phyloP scores from a whole-genome alignment of 225 moss, liverwort and hornwort species.

The Pseudoscleropodium purum region DNA sequence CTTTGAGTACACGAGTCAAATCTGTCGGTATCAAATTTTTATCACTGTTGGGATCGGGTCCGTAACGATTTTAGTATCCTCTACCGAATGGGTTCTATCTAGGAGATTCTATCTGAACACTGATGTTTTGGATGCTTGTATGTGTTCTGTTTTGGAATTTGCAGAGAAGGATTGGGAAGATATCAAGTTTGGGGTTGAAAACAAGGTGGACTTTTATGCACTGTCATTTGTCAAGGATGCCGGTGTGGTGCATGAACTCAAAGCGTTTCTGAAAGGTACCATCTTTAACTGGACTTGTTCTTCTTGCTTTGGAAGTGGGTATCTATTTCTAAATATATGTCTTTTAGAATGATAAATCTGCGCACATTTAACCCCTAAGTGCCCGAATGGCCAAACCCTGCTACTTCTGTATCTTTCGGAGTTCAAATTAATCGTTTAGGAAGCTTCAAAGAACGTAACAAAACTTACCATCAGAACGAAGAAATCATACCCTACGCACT shows the following conservation, averaged over 20 bases:
- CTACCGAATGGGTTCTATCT: background rate
- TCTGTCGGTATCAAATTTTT: background rate
- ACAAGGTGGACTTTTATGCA: slow-evolving; percentile 93
- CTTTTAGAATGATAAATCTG: background rate
- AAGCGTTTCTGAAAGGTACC: slow-evolving; percentile 69
- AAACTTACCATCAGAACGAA: background rate
- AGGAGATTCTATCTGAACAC: background rate
- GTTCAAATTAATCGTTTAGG: background rate
- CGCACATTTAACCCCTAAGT: background rate
- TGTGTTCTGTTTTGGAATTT: background rate
- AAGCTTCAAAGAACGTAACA: background rate
- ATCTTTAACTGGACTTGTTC: background rate
- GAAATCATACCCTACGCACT: background rate
- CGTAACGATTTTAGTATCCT: background rate
- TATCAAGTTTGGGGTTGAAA: slow-evolving; percentile 96
- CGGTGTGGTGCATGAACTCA: slow-evolving; percentile 91
- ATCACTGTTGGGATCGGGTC: background rate
- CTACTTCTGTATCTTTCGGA: background rate
- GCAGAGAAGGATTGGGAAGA: slow-evolving; percentile 99
- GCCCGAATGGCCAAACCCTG: background rate
- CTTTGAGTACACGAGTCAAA: background rate
- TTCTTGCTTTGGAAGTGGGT: background rate
- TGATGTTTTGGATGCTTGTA: background rate
- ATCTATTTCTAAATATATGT: background rate
- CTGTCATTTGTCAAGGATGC: slow-evolving; percentile 97